Base-by-base conservation (phyloP, 805 yeast species). In the Candida corydali region DNA sequence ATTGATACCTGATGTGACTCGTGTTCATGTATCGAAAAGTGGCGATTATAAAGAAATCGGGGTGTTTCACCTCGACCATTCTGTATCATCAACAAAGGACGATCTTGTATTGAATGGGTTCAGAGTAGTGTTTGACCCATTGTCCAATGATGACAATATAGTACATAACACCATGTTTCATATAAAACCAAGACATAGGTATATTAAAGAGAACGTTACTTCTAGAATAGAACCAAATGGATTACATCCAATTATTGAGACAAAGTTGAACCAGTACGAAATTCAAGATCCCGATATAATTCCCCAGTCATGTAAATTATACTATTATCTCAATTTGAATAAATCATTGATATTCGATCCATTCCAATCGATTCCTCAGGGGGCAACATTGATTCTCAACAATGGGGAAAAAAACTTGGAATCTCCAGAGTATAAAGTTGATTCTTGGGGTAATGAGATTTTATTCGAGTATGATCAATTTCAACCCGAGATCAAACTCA, bases 401-500 rank as follows among this genome's bases (percentile, higher is more conserved):
- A 52, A 51, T 35, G 73, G 73, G 1, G 44, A 54, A 7, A 39
- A 44, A 11, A 65, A 68, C 41, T 48, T 68, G 37, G 73, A 68
- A 45, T 49, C 63, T 9, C 73, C 73, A 0, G 69, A 49, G 28
- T 68, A 67, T 43, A 50, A 54, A 14, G 48, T 64, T 8, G 17
- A 38, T 2, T 54, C 54, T 34, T 67, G 73, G 73, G 73, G 73
- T 0, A 60, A 51, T 39, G 71, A 67, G 39, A 41, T 61, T 3
- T 44, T 68, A 23, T 38, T 65, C 30, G 63, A 60, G 38, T 44
- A 56, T 28, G 44, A 46, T 16, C 37, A 42, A 16, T 30, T 32
- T 9, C 17, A 34, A 5, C 43, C 38, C 11, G 11, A 23, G 3
- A 41, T 61, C 4, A 54, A 50, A 14, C 40, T 66, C 19, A 60